A percentile compares a stretch with the other conserved stretches of the same genome.
Conservation (phyloP, 768 basidiomycete species). For the Tylopilus vinaceipallidus region DNA sequence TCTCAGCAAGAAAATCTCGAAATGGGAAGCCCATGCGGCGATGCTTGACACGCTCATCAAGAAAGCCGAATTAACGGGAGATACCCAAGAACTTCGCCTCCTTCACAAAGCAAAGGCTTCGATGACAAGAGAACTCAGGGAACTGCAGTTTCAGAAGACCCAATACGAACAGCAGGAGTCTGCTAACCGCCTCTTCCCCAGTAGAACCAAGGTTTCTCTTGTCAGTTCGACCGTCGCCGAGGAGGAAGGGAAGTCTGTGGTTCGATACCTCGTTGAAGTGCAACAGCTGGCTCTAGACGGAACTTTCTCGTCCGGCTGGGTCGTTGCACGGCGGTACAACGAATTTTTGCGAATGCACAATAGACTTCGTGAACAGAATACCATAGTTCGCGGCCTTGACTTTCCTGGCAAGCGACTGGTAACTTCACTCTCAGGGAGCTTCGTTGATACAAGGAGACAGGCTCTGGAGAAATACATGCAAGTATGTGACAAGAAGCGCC, state of each 20-base stretch:
- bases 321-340: constrained; percentile 90
- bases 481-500: constrained; percentile 40
- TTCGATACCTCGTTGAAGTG: constrained; percentile 89
- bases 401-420: constrained; percentile 95
- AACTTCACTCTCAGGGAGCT: constrained; percentile 79
- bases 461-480: constrained; percentile 90
- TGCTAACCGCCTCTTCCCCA: constrained; percentile 83
- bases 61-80: constrained; percentile 93
- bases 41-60: constrained; percentile 88
- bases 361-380: constrained; percentile 75
- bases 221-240: constrained; percentile 80
- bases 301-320: constrained; percentile 83
- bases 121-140: constrained; percentile 78
- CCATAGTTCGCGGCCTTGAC: constrained; percentile 66
- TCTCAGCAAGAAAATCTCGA: constrained; percentile 70
- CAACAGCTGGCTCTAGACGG: constrained; percentile 84
- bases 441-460: constrained; percentile 75
- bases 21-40: constrained; percentile 75
- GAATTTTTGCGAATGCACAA: constrained; percentile 92
- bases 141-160: constrained; percentile 82
- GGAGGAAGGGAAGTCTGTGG: constrained; percentile 86
- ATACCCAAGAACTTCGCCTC: constrained; percentile 79
- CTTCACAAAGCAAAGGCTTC: constrained; percentile 80
- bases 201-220: constrained; percentile 81
- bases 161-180: constrained; percentile 94